Percentiles rank a stretch among this genome's conserved stretches.
Conservation (phyloP, 768 basidiomycete species). For the Boletus edulis region DNA sequence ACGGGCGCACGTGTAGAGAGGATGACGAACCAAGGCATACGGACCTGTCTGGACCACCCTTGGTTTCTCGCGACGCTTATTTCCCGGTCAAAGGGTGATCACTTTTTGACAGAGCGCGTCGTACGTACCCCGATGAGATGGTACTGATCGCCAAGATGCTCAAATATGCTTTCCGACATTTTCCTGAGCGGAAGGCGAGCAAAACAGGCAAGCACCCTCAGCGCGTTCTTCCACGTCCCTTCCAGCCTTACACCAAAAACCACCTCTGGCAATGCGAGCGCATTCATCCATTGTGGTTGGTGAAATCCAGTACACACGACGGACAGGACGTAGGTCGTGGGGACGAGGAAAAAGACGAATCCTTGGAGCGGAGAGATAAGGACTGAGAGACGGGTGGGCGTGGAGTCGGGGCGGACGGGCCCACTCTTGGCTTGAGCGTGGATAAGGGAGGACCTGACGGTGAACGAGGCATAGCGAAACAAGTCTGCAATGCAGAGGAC, state of each 20-base stretch:
- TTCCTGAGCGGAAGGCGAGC: not conserved
- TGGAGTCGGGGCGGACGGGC: conserved; percentile 1
- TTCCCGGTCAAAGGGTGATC: not conserved
- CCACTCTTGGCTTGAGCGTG: conserved; percentile 3
- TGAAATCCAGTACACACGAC: not conserved
- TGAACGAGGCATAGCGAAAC: not conserved
- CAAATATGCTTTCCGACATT: not conserved
- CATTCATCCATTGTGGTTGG: conserved; percentile 6
- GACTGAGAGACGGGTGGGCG: not conserved
- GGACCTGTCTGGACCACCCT: conserved; percentile 14
- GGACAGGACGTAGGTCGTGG: not conserved
- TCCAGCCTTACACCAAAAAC: too few species aligned
- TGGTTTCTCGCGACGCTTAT: conserved; percentile 9
- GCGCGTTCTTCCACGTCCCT: too few species aligned
- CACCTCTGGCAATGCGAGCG: not conserved
- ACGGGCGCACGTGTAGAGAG: conserved; percentile 1
- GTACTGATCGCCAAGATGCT: conserved; percentile 3
- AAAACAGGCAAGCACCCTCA: not conserved
- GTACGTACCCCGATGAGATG: conserved; percentile 10
- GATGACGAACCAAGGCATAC: conserved; percentile 13
- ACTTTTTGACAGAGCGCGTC: not conserved
- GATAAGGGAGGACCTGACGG: not conserved
- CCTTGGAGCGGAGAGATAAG: not conserved
- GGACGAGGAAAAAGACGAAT: not conserved
- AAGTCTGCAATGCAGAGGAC: not conserved